Evolutionary conservation across 495 filamentous ascomycete genomes (phyloP).

Genomic region (Aspergillus cristatus): DNA sequence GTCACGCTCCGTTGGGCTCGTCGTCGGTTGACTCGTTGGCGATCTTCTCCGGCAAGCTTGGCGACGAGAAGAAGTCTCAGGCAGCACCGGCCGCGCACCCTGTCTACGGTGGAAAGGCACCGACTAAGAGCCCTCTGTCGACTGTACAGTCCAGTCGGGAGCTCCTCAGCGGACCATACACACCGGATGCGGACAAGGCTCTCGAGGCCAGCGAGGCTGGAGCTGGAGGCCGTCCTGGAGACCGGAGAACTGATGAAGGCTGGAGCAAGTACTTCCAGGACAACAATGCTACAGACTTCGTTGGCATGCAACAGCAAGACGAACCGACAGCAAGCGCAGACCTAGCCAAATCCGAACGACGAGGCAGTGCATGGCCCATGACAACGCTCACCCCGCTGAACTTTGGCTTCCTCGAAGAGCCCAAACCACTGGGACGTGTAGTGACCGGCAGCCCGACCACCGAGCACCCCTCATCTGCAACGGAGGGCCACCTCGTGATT

Average conservation of each 20-base stretch:
- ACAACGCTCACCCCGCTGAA: slow-evolving; percentile 25
- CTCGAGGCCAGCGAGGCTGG: slow-evolving; percentile 10
- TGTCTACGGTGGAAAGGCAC: slow-evolving; percentile 12
- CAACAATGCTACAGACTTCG: slow-evolving; percentile 37
- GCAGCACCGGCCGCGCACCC: slow-evolving; percentile 15
- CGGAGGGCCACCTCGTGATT: slow-evolving; percentile 29
- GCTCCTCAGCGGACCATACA: slow-evolving; percentile 16
- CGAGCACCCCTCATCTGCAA: slow-evolving; percentile 36
- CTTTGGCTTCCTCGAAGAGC: slow-evolving; percentile 30
- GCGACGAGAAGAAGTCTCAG: slow-evolving; percentile 26
- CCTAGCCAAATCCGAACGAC: slow-evolving; percentile 26
- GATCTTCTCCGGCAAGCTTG: slow-evolving; percentile 33
- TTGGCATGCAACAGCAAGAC: slow-evolving; percentile 9
- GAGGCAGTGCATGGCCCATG: slow-evolving; percentile 33
- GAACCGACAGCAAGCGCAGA: slow-evolving; percentile 1
- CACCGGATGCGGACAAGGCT: slow-evolving; percentile 14
- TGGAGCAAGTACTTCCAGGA: slow-evolving; percentile 55
- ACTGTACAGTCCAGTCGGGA: slow-evolving; percentile 26
- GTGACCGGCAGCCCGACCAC: slow-evolving; percentile 60
- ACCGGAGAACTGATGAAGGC: slow-evolving; percentile 46
- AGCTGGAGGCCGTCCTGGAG: slow-evolving; percentile 21
- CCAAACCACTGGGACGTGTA: slow-evolving; percentile 43
- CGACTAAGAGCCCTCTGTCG: slow-evolving; percentile 22
- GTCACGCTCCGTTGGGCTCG: slow-evolving; percentile 31
- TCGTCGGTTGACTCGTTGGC: slow-evolving; percentile 38